Percentiles rank a stretch among this genome's conserved stretches.
Evolutionary conservation across 768 basidiomycete genomes (phyloP).

Genomic region (Daedaleopsis sinensis): DNA sequence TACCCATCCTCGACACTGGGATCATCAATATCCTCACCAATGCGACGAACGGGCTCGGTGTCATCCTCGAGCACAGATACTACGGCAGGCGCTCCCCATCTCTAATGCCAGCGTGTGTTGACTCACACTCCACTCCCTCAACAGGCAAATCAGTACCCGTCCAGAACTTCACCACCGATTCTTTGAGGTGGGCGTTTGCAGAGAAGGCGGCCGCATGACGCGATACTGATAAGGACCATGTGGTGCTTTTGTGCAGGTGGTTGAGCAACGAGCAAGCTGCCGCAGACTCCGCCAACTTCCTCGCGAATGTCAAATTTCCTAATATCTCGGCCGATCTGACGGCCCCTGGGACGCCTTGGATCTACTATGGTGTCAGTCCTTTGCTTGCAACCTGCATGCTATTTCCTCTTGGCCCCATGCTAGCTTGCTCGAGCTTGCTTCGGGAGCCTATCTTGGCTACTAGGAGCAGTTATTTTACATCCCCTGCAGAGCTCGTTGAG

Average conservation of each 20-base stretch:
- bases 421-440: no score
- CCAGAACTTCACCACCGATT: conserved; percentile 79
- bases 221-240: neutral
- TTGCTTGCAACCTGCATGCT: neutral
- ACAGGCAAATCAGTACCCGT: conserved; percentile 76
- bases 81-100: conserved; percentile 54
- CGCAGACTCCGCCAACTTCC: conserved; percentile 89
- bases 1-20: conserved; percentile 47
- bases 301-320: conserved; percentile 70
- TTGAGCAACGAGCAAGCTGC: conserved; percentile 84
- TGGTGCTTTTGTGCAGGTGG: conserved; percentile 20
- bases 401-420: no score
- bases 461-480: no score
- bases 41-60: conserved; percentile 81
- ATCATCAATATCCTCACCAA: conserved; percentile 85
- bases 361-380: conserved; percentile 80
- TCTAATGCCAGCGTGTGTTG: neutral
- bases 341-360: conserved; percentile 75
- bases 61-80: conserved; percentile 91
- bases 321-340: conserved; percentile 68
- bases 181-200: conserved; percentile 56
- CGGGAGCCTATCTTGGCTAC: no score
- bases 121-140: neutral
- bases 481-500: no score
- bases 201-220: neutral